Evolutionary conservation across 495 filamentous ascomycete species (phyloP).

Genomic region (Xylaria sp.): DNA sequence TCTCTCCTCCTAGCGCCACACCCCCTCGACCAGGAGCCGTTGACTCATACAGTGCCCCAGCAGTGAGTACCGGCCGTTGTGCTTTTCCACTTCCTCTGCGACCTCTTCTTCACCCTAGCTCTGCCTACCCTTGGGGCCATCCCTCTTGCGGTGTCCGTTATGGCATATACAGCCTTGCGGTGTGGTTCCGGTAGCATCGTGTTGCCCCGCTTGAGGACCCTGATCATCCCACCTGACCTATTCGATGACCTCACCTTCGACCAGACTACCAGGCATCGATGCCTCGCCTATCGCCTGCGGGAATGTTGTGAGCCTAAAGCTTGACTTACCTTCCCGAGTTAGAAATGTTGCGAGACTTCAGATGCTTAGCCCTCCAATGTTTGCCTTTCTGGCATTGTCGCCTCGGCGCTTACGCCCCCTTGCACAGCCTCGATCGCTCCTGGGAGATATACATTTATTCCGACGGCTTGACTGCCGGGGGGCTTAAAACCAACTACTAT

Average conservation of each 20-base stretch:
- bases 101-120: conserved; percentile 17
- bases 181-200: conserved; percentile 31
- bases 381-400: conserved; percentile 13
- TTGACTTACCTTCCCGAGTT: conserved; percentile 24
- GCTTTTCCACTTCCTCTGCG: conserved; percentile 14
- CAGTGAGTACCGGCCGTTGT: conserved; percentile 5
- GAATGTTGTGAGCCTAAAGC: conserved; percentile 10
- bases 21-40: conserved; percentile 22
- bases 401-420: conserved; percentile 23
- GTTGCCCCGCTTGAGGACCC: conserved; percentile 30
- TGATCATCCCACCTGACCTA: conserved; percentile 32
- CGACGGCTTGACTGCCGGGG: conserved; percentile 19
- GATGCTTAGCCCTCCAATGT: conserved; percentile 7
- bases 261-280: conserved; percentile 18
- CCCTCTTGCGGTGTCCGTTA: conserved; percentile 14
- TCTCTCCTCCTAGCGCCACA: conserved; percentile 16
- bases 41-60: conserved; percentile 25
- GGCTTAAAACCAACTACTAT: neutral
- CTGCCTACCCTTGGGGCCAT: neutral
- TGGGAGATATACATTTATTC: neutral
- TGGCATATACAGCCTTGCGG: conserved; percentile 26
- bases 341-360: conserved; percentile 17
- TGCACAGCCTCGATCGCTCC: conserved; percentile 10
- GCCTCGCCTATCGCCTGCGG: conserved; percentile 9
- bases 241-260: conserved; percentile 30